Evolutionary conservation across 2,329 filamentous ascomycete genomes (phyloP), one percentile per base, ranked within the genome.

Genomic region (Fusarium sp.): DNA sequence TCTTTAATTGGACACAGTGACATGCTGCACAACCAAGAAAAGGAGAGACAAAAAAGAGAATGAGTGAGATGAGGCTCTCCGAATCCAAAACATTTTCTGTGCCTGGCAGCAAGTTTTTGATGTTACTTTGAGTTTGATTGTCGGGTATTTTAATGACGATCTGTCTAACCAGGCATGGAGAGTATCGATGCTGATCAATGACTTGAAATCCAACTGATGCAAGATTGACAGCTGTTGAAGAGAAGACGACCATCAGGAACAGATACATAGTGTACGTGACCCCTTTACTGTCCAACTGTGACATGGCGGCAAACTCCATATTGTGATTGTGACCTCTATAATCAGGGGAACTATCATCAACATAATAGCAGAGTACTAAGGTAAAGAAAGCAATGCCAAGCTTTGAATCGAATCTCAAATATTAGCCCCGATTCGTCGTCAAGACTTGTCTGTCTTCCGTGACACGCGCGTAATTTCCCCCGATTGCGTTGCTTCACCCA

Each of bases 361-460:
- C 50, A 27, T 38, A 38, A 38, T n/a, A n/a, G 18, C 18, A 38
- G 18, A 38, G 18, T n/a, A 38, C 34, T 12, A n/a, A 38, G 34
- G 18, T n/a, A 18, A 34, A 43, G 24, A 45, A 32, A 18, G 18
- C 16, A 64, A 49, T 63, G 66, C 63, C 62, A 70, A 62, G 62
- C 40, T 51, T 67, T 45, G 16, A 64, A 59, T 60, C 55, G 61
- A 57, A 68, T 66, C 47, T 62, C 54, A 57, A 42, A 44, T 56
- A n/a, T 67, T 68, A 71, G 63, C 44, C 59, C 55, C 52, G 63
- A 71, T 71, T 71, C 59, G 68, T 71, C 59, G 68, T 59, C 46
- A 56, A 29, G 53, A 38, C 34, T 38, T n/a, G 34, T 38, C 34
- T 38, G 34, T 57, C 47, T 49, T 52, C 55, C 32, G 54, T 46